Conservation (phyloP, 805 yeast species). For the Sugiyamaella chiloensis region DNA sequence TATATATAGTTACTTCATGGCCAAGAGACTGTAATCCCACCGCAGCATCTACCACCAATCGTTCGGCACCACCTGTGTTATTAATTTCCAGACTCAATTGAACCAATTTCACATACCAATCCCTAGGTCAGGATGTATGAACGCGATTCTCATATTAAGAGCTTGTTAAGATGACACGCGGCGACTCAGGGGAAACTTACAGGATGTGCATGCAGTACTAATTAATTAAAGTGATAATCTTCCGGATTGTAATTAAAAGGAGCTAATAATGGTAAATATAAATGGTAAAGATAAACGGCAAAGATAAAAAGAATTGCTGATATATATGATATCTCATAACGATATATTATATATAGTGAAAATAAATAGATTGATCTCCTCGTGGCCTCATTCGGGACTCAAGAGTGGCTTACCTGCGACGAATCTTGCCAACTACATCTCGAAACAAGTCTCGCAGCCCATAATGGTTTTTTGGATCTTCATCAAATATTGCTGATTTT, state of each 20-base stretch:
- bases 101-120: slow-evolving; percentile 50
- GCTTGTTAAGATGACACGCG: slow-evolving; percentile 1
- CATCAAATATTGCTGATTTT: slow-evolving; percentile 17
- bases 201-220: too few relatives aligned
- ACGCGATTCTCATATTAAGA: slow-evolving; percentile 58
- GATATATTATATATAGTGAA: too few relatives aligned
- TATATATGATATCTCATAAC: too few relatives aligned
- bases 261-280: too few relatives aligned
- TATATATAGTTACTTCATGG: slow-evolving; percentile 64
- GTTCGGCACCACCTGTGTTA: slow-evolving; percentile 95
- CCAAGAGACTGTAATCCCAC: slow-evolving; percentile 70
- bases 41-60: slow-evolving; percentile 96
- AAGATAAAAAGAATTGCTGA: too few relatives aligned
- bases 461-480: slow-evolving; percentile 30
- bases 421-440: slow-evolving; percentile 17
- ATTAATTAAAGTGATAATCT: too few relatives aligned
- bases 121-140: slow-evolving; percentile 93
- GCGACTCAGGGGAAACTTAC: slow-evolving; percentile 8
- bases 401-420: too few relatives aligned
- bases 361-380: too few relatives aligned
- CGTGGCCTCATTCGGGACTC: too few relatives aligned
- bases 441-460: slow-evolving; percentile 27
- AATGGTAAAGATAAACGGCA: too few relatives aligned
- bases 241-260: too few relatives aligned
- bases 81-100: too few relatives aligned